Evolutionary conservation across 2,329 filamentous ascomycete genomes (phyloP).

Genomic region (Colletotrichum sp.): DNA sequence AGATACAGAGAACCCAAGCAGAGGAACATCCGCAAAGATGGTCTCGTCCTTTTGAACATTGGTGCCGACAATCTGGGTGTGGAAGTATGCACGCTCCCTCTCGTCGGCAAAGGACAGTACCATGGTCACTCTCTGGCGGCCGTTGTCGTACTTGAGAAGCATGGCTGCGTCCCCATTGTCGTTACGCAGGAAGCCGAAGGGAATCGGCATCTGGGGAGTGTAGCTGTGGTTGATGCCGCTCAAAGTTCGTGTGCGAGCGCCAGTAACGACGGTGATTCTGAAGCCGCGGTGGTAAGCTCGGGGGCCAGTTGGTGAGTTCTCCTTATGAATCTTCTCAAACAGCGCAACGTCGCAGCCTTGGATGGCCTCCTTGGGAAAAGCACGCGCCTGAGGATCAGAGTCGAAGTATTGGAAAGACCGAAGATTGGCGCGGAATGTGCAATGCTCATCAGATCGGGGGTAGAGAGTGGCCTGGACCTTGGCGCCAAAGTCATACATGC

Average conservation of each 20-base stretch:
- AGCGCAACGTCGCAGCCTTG: constrained; percentile 74
- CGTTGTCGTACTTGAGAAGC: constrained; percentile 73
- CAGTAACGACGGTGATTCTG: constrained; percentile 79
- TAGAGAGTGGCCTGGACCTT: constrained; percentile 77
- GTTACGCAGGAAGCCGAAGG: constrained; percentile 78
- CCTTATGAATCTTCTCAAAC: constrained; percentile 73
- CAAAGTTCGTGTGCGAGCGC: constrained; percentile 76
- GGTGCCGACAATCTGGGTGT: constrained; percentile 76
- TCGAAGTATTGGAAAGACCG: constrained; percentile 84
- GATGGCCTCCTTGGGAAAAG: constrained; percentile 79
- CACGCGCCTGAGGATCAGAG: constrained; percentile 67
- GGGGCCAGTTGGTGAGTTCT: constrained; percentile 74
- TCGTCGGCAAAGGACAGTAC: constrained; percentile 78
- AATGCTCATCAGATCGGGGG: constrained; percentile 70
- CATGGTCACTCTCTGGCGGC: constrained; percentile 71
- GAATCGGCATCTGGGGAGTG: constrained; percentile 68
- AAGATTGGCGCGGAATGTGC: constrained; percentile 73
- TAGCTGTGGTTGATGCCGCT: constrained; percentile 78
- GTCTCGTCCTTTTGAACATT: constrained; percentile 71
- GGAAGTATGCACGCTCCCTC: constrained; percentile 73
- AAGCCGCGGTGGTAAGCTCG: constrained; percentile 80
- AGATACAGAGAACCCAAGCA: constrained; percentile 68
- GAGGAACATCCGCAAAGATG: constrained; percentile 71
- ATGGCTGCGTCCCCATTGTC: constrained; percentile 74
- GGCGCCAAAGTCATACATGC: constrained; percentile 83